Evolutionary conservation across 257 asterid genomes (phyloP), one percentile per base, ranked within the genome.

Genomic region (Gentiana dahurica): DNA sequence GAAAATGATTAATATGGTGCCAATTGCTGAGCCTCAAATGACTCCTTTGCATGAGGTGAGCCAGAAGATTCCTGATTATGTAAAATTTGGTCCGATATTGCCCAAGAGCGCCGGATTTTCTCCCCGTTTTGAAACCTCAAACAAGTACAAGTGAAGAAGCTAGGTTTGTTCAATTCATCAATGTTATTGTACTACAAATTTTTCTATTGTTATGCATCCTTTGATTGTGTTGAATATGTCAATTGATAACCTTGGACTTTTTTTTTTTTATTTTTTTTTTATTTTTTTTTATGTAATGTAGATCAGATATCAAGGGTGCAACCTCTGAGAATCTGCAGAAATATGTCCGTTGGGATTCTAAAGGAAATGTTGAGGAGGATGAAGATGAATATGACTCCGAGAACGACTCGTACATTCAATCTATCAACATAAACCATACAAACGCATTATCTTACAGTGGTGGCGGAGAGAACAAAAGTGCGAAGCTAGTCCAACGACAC

Each of bases 81-180:
- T 84, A 0, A 84, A 84, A 68, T 87, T 87, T 62, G 96, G 96
- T 3, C 96, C 96, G 0, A 80, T 84, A 59, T 67, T 81, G 71
- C 89, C 94, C 9, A 84, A 77, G 73, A 79, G 85, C 51, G 94
- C 96, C 35, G 96, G 92, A 3, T 87, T 87, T 69, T 74, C 88
- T 59, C 81, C 24, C 78, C 0, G 69, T 78, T 34, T 35, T 69
- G 58, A 75, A 68, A 54, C 65, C 70, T 33, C 71, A 68, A 62
- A 75, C 73, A 35, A 65, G 60, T 33, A 37, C 70, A 12, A 46
- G 64, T 24, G 78, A 54, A 64, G 69, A 64, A 52, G 63, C 81
- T 5, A 73, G 87, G 90, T 77, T 12, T 51, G 58, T 46, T 24
- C 24, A 24, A 24, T 24, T 24, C 24, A 24, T 24, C 24, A 24